These are phyloP conservation scores for Podila horticola DNA, from an alignment of 192 early-diverging fungal genomes.

Conservation along the genomic window DNA sequence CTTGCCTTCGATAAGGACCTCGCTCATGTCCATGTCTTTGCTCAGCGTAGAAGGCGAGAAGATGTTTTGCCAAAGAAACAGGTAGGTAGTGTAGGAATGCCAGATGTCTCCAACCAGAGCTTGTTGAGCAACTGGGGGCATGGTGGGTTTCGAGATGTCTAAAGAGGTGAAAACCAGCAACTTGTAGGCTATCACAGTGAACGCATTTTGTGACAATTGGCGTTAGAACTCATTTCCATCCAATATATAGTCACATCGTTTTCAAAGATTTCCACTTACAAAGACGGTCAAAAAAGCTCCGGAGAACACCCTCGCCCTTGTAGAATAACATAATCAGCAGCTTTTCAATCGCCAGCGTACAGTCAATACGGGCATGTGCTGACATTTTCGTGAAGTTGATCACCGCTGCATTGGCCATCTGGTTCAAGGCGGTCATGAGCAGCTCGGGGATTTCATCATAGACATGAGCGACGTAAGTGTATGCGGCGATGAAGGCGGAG, in stretches of 20 bases:
- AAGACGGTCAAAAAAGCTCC: slow-evolving; percentile 54
- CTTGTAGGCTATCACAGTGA: slow-evolving; percentile 55
- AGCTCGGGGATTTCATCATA: slow-evolving; percentile 57
- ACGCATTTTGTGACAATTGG: neutral
- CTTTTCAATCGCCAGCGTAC: slow-evolving; percentile 59
- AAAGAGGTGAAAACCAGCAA: slow-evolving; percentile 63
- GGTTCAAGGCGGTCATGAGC: slow-evolving; percentile 58
- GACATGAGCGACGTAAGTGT: slow-evolving; percentile 60
- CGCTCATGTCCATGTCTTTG: slow-evolving; percentile 20
- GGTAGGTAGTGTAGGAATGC: slow-evolving; percentile 63
- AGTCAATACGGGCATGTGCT: slow-evolving; percentile 52
- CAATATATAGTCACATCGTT: too few species aligned
- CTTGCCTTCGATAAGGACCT: slow-evolving; percentile 8
- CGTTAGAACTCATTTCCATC: neutral
- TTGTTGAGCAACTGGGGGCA: neutral
- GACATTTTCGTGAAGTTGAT: slow-evolving; percentile 62
- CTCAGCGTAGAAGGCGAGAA: slow-evolving; percentile 52
- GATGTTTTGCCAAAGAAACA: slow-evolving; percentile 70
- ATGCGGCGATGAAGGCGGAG: slow-evolving; percentile 73
- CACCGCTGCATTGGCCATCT: slow-evolving; percentile 54
- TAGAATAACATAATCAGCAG: slow-evolving; percentile 62
- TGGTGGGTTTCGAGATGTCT: slow-evolving; percentile 30
- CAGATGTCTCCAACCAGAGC: slow-evolving; percentile 8
- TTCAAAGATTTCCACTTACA: slow-evolving; percentile 41
- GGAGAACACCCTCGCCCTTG: slow-evolving; percentile 57